Conservation (phyloP, 495 filamentous ascomycete genomes). For the Penicillium parvum region DNA sequence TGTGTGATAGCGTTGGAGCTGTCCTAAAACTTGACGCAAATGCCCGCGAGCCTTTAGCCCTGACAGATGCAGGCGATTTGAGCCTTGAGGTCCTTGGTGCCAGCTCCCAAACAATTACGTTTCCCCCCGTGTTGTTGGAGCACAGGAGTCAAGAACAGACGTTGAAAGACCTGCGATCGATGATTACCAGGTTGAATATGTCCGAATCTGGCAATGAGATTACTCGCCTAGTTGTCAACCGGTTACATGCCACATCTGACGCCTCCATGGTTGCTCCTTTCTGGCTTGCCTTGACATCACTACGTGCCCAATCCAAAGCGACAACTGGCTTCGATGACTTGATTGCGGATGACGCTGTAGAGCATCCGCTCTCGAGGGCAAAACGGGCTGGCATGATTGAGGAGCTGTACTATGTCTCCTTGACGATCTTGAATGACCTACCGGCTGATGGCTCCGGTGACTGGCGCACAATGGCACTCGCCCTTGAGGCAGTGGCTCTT, state of each 20-base stretch:
- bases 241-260: constrained; percentile 51
- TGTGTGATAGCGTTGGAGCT: constrained; percentile 44
- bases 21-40: constrained; percentile 29
- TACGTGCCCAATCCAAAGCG: constrained; percentile 48
- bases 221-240: constrained; percentile 55
- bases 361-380: constrained; percentile 29
- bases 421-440: constrained; percentile 54
- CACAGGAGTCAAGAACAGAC: constrained; percentile 62
- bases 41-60: constrained; percentile 25
- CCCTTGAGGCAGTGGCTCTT: constrained; percentile 69
- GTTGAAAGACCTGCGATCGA: constrained; percentile 44
- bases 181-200: constrained; percentile 37
- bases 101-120: constrained; percentile 32
- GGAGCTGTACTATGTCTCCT: constrained; percentile 74
- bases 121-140: constrained; percentile 48
- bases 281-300: constrained; percentile 75
- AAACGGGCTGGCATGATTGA: constrained; percentile 57
- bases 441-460: constrained; percentile 52
- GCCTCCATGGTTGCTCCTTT: constrained; percentile 61
- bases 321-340: constrained; percentile 61
- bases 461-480: constrained; percentile 67
- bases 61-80: constrained; percentile 9
- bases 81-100: constrained; percentile 23
- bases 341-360: constrained; percentile 44
- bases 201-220: constrained; percentile 40